Conservation (phyloP, 768 basidiomycete genomes). For the Termitomyces sp. region DNA sequence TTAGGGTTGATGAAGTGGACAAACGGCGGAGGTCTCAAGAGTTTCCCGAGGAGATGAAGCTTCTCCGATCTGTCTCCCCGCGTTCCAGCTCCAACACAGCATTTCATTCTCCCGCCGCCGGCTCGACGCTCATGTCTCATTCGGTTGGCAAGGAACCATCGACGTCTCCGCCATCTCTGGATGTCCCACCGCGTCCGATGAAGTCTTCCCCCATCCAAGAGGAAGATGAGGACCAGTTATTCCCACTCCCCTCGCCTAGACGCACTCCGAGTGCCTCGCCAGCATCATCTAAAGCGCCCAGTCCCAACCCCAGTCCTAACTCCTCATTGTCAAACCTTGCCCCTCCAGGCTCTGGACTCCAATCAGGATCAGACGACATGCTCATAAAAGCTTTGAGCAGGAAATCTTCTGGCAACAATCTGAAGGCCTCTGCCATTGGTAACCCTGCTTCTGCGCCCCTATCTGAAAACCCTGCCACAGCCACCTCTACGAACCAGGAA, state of each 20-base stretch:
- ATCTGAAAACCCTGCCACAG: not conserved
- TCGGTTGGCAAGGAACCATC: conserved; percentile 1
- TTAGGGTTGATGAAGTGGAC: conserved; percentile 63
- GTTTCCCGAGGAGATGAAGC: conserved; percentile 14
- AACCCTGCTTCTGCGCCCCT: not conserved
- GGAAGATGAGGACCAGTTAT: conserved; percentile 52
- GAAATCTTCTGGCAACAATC: conserved; percentile 1
- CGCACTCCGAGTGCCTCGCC: conserved; percentile 43
- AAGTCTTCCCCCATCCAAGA: conserved; percentile 40
- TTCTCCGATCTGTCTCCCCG: conserved; percentile 8
- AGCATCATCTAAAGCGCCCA: conserved; percentile 16
- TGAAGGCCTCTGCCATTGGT: not conserved
- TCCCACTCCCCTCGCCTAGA: conserved; percentile 54
- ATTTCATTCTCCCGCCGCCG: conserved; percentile 12
- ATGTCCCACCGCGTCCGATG: conserved; percentile 11
- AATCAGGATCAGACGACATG: conserved; percentile 9
- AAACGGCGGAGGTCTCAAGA: conserved; percentile 47
- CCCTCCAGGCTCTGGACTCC: conserved; percentile 4
- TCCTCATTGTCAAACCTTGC: conserved; percentile 10
- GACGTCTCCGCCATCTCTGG: conserved; percentile 7
- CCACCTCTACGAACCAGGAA: not conserved
- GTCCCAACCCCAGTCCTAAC: conserved; percentile 15
- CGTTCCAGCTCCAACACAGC: conserved; percentile 9
- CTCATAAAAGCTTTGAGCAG: conserved; percentile 11
- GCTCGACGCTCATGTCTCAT: conserved; percentile 5